phyloP scores from a whole-genome alignment of 371 early-diverging fungal species.

The Coemansia sp. region DNA sequence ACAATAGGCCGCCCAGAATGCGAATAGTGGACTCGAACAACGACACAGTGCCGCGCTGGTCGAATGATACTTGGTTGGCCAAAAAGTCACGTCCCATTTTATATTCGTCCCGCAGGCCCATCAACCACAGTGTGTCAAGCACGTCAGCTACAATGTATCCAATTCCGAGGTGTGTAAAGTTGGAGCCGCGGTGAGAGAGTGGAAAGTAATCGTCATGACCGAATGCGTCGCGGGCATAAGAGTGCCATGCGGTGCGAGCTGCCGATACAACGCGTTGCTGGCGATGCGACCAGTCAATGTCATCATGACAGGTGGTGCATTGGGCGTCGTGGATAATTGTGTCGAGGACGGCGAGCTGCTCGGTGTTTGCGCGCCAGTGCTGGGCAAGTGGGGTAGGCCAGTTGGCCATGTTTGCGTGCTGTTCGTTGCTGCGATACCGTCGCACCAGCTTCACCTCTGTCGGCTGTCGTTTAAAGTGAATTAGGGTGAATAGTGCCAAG shows the following conservation, averaged over 20 bases:
- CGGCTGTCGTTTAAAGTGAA: neutral
- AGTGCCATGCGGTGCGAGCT: constrained; percentile 69
- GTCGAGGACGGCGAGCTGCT: constrained; percentile 24
- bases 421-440: constrained; percentile 2
- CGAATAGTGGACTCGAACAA: constrained; percentile 93
- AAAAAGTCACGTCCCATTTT: constrained; percentile 67
- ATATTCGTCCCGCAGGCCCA: constrained; percentile 75
- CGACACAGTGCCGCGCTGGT: constrained; percentile 75
- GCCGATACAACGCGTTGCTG: constrained; percentile 27
- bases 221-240: constrained; percentile 75
- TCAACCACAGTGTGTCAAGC: constrained; percentile 78
- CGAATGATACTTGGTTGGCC: constrained; percentile 58
- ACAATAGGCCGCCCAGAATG: constrained; percentile 81
- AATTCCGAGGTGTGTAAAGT: constrained; percentile 57
- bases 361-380: constrained; percentile 26
- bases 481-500: neutral
- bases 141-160: constrained; percentile 81
- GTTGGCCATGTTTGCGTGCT: neutral
- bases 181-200: constrained; percentile 57
- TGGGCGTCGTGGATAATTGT: constrained; percentile 17
- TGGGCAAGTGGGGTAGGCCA: neutral
- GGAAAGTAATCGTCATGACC: constrained; percentile 85
- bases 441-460: neutral
- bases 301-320: neutral
- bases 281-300: constrained; percentile 13